Conservation (phyloP, 2,329 filamentous ascomycete species). For the Nothomitra cinnamomea region DNA sequence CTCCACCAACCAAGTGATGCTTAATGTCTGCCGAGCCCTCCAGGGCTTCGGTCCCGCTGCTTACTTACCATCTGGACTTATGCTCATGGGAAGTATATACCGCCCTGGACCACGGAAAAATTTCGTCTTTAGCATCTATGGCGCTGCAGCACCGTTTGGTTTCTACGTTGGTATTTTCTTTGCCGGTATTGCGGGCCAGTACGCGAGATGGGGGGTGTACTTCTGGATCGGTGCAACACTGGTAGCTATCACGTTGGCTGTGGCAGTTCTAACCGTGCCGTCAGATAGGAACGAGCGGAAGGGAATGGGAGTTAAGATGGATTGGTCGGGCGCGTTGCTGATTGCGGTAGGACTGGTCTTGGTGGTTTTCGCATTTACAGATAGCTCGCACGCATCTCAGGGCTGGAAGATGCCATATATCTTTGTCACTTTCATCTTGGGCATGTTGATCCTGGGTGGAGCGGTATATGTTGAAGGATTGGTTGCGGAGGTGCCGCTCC, state of each 20-base stretch:
- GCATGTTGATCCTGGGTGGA: constrained; percentile 38
- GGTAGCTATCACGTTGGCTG: constrained; percentile 26
- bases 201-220: constrained; percentile 45
- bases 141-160: constrained; percentile 33
- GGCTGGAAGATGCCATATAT: constrained; percentile 64
- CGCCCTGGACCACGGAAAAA: constrained; percentile 54
- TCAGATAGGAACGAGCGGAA: constrained; percentile 25
- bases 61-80: constrained; percentile 51
- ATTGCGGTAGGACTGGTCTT: constrained; percentile 50
- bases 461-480: constrained; percentile 58
- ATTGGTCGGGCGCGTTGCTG: constrained; percentile 45
- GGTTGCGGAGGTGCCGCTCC: constrained; percentile 48
- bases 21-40: constrained; percentile 56
- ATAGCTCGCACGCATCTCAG: constrained; percentile 48
- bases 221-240: constrained; percentile 48
- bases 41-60: constrained; percentile 60
- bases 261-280: constrained; percentile 32
- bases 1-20: constrained; percentile 47
- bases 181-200: constrained; percentile 39
- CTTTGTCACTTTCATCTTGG: constrained; percentile 44
- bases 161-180: constrained; percentile 48
- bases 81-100: constrained; percentile 47
- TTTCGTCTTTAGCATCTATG: constrained; percentile 43
- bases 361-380: constrained; percentile 59
- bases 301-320: constrained; percentile 38